Conservation (phyloP, 2,329 filamentous ascomycete genomes). For the Fusarium domesticum region DNA sequence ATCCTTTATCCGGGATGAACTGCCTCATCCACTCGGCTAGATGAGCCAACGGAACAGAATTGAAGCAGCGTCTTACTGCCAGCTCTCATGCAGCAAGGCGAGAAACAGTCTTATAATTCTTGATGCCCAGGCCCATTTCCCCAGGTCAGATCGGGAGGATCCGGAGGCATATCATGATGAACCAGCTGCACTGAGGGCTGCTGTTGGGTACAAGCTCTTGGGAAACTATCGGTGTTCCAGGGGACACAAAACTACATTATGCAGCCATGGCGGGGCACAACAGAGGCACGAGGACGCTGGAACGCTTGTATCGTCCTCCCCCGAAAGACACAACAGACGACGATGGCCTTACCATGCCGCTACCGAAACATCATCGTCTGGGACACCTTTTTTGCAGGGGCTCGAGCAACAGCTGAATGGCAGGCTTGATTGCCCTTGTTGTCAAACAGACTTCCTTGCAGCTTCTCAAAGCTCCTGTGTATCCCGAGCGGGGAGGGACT, state of each 20-base stretch:
- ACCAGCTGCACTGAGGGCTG: constrained; percentile 11
- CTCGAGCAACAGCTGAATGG: no score
- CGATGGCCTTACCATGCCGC: no score
- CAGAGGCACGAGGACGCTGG: no score
- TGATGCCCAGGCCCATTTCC: constrained; percentile 9
- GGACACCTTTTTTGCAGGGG: no score
- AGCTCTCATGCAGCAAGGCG: neutral
- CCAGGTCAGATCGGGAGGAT: constrained; percentile 22
- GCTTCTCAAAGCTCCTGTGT: neutral
- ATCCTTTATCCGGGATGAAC: constrained; percentile 18
- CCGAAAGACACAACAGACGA: no score
- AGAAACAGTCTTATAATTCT: constrained; percentile 8
- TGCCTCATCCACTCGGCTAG: constrained; percentile 14
- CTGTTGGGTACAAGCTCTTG: constrained; percentile 1
- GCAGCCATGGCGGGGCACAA: no score
- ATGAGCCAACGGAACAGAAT: neutral
- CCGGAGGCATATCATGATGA: constrained; percentile 22
- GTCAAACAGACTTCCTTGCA: no score
- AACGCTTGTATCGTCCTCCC: no score
- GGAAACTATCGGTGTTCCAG: constrained; percentile 5
- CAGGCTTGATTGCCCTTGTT: neutral
- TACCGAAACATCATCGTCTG: no score
- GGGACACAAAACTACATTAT: constrained; percentile 1
- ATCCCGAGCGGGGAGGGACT: neutral
- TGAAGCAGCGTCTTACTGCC: neutral